These are phyloP conservation scores for Beauveria sp. DNA, from an alignment of 2,329 filamentous ascomycete species.

Conservation along the genomic window DNA sequence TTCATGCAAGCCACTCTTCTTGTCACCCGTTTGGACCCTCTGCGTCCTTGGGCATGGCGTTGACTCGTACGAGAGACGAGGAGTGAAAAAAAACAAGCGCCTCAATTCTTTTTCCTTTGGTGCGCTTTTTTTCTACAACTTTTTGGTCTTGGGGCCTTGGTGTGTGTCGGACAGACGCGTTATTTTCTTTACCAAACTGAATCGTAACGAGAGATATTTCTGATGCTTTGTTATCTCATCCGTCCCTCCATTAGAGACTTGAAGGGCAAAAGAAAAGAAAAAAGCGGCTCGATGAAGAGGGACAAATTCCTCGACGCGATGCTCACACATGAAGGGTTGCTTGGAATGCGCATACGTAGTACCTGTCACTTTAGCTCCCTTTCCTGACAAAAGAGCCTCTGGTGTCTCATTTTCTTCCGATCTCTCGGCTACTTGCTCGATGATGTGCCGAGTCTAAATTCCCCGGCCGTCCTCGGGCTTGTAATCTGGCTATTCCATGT, in stretches of 20 bases:
- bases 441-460: neutral
- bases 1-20: conserved; percentile 1
- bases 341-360: conserved; percentile 3
- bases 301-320: neutral
- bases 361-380: neutral
- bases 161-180: neutral
- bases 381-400: neutral
- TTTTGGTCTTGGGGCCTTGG: neutral
- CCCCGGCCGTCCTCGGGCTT: neutral
- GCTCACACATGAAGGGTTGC: neutral
- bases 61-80: neutral
- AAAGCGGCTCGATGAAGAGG: neutral
- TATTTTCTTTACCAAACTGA: neutral
- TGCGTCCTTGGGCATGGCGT: neutral
- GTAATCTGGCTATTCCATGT: neutral
- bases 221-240: too few relatives aligned
- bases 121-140: neutral
- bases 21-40: conserved; percentile 3
- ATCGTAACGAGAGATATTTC: too few relatives aligned
- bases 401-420: neutral
- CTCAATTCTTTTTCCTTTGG: neutral
- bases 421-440: neutral
- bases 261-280: neutral
- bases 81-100: too few relatives aligned
- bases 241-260: too few relatives aligned